These are phyloP conservation scores for Musa beccarii DNA, from an alignment of 176 grass and related monocot genomes.

Conservation along the genomic window DNA sequence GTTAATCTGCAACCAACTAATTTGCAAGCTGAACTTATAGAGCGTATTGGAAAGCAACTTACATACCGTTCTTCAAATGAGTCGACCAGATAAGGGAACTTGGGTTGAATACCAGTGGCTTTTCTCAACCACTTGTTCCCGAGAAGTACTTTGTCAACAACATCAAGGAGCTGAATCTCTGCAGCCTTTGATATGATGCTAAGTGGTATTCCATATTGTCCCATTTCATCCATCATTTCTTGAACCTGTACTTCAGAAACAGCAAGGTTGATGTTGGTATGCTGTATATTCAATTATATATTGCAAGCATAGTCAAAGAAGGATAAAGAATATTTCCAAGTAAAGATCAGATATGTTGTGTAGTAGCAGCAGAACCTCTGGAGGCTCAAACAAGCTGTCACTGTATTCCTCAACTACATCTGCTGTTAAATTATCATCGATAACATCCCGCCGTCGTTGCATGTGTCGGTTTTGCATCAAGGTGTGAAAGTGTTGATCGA, in stretches of 20 bases:
- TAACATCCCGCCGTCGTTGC: constrained; percentile 43
- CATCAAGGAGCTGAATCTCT: constrained; percentile 77
- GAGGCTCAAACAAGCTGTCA: constrained; percentile 77
- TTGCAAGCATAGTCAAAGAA: not conserved
- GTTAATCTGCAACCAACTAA: too few species aligned
- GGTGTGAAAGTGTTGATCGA: constrained; percentile 86
- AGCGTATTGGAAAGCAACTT: not conserved
- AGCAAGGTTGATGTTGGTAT: not conserved
- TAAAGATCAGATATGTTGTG: not conserved
- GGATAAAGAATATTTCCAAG: not conserved
- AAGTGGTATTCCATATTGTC: constrained; percentile 73
- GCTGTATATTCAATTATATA: not conserved
- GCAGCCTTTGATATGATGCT: constrained; percentile 72
- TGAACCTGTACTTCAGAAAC: constrained; percentile 38
- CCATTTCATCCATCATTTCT: constrained; percentile 96
- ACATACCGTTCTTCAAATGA: constrained; percentile 93
- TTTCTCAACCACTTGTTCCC: constrained; percentile 97
- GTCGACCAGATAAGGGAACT: constrained; percentile 80
- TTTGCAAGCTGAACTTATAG: too few species aligned
- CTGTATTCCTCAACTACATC: constrained; percentile 79
- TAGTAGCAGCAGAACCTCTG: constrained; percentile 37
- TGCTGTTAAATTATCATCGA: constrained; percentile 68
- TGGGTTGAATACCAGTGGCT: constrained; percentile 78
- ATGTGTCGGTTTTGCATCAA: constrained; percentile 74
- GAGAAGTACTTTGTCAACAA: constrained; percentile 71